These are phyloP conservation scores for Amaranthus palmeri DNA, from an alignment of 148 eudicot genomes.

Conservation along the genomic window DNA sequence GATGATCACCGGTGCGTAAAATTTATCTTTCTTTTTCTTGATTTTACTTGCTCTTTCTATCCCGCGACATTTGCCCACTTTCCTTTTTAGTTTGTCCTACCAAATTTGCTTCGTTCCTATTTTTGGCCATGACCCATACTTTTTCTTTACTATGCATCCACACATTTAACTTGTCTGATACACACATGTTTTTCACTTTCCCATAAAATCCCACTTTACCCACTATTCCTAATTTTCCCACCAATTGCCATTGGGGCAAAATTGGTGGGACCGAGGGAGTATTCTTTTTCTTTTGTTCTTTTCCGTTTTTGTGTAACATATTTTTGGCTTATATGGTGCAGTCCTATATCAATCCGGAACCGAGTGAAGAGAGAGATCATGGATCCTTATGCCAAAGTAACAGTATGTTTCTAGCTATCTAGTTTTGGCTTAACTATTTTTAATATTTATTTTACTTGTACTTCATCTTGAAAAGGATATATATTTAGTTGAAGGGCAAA, in stretches of 20 bases:
- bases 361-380: slow-evolving; percentile 69
- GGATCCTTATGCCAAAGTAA: slow-evolving; percentile 50
- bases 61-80: no score
- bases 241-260: no score
- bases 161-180: no score
- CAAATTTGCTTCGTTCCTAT: no score
- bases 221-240: no score
- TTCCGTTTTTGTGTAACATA: background rate
- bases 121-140: no score
- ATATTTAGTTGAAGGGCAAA: background rate
- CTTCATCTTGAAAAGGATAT: background rate
- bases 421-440: background rate
- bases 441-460: background rate
- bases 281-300: background rate
- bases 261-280: no score
- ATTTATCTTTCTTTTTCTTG: slow-evolving; percentile 1
- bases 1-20: slow-evolving; percentile 50
- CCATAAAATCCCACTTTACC: no score
- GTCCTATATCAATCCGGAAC: slow-evolving; percentile 38
- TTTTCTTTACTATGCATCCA: no score
- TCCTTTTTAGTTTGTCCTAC: no score
- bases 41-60: background rate
- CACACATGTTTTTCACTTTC: no score
- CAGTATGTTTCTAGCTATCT: slow-evolving; percentile 31
- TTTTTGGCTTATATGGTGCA: slow-evolving; percentile 28